phyloP scores from a whole-genome alignment of 2,329 filamentous ascomycete species.

The Arthrobotrys pseudoclavata region DNA sequence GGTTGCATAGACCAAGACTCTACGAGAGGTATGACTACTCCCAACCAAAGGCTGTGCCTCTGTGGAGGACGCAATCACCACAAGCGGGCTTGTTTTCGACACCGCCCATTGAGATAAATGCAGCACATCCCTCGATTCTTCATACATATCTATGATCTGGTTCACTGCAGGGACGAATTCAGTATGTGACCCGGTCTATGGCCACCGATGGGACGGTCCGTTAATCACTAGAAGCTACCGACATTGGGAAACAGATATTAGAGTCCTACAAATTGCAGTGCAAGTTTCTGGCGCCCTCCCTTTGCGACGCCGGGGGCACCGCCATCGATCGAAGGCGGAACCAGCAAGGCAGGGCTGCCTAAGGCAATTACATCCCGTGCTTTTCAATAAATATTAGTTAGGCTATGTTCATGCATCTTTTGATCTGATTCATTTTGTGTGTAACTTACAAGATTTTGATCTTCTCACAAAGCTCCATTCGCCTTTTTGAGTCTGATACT shows the following conservation, averaged over 20 bases:
- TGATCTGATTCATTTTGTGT: not conserved
- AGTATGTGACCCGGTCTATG: slow-evolving; percentile 34
- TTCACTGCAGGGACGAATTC: slow-evolving; percentile 41
- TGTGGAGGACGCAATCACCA: slow-evolving; percentile 35
- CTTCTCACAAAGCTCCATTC: slow-evolving; percentile 53
- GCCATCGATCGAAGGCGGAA: slow-evolving; percentile 19
- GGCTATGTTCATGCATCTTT: not conserved
- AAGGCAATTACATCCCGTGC: slow-evolving; percentile 21
- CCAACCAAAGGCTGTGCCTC: slow-evolving; percentile 30
- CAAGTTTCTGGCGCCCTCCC: slow-evolving; percentile 35
- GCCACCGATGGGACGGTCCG: not conserved
- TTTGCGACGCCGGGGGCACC: not conserved
- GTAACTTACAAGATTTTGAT: slow-evolving; percentile 32
- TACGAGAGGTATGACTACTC: slow-evolving; percentile 32
- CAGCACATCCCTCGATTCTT: slow-evolving; percentile 41
- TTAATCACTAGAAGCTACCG: not conserved
- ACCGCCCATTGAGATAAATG: slow-evolving; percentile 37
- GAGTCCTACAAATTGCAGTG: slow-evolving; percentile 39
- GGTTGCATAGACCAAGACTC: slow-evolving; percentile 42
- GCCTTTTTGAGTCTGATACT: slow-evolving; percentile 45
- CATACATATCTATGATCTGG: slow-evolving; percentile 47
- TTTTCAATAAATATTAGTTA: not conserved
- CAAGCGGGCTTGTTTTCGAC: slow-evolving; percentile 48
- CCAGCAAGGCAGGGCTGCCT: slow-evolving; percentile 28
- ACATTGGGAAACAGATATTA: not conserved